Evolutionary conservation across 345 rosid species (phyloP).

Genomic region (Populus ilicifolia): DNA sequence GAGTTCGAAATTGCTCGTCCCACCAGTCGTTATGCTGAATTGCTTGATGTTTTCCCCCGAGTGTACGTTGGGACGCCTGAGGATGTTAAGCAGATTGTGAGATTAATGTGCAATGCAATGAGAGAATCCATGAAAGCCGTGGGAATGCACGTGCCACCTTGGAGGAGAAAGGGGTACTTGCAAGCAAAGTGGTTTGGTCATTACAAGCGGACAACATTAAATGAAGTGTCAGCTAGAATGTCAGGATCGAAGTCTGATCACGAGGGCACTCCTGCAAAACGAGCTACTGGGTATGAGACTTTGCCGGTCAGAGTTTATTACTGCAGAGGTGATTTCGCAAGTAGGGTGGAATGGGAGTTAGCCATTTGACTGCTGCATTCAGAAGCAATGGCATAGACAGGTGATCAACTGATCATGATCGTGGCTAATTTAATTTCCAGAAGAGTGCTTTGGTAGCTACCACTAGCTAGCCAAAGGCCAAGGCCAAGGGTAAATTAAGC

Average conservation of each 20-base stretch:
- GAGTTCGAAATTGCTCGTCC: constrained; percentile 76
- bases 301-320: background rate
- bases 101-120: constrained; percentile 58
- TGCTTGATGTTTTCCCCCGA: constrained; percentile 43
- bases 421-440: background rate
- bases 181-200: constrained; percentile 74
- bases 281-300: constrained; percentile 27
- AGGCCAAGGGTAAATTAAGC: too few relatives aligned
- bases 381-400: background rate
- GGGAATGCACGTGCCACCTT: constrained; percentile 58
- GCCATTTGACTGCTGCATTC: constrained; percentile 34
- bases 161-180: constrained; percentile 79
- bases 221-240: constrained; percentile 13
- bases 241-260: background rate
- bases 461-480: too few relatives aligned
- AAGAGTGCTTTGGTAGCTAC: background rate
- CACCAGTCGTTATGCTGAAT: constrained; percentile 32
- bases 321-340: constrained; percentile 24
- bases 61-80: constrained; percentile 51
- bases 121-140: constrained; percentile 51
- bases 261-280: background rate
- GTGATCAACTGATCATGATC: too few relatives aligned
- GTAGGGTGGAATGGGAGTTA: constrained; percentile 24
- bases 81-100: constrained; percentile 52
- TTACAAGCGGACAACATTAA: constrained; percentile 55